Base-by-base conservation (phyloP, 495 filamentous ascomycete species). In the Chlorociboria aeruginascens region DNA sequence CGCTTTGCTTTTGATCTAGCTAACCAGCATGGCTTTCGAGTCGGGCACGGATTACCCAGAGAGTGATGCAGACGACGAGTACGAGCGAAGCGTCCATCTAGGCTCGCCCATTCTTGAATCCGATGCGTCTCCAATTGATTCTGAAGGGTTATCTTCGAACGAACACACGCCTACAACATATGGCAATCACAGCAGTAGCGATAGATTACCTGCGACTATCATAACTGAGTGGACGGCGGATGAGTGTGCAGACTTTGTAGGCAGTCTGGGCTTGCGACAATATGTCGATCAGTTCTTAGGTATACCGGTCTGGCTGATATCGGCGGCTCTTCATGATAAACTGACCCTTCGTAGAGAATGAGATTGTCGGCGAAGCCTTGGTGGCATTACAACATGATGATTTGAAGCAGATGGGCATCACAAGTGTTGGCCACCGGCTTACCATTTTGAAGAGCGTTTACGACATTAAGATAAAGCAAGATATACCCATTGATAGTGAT, bases 401-500 rank as follows among this genome's bases (percentile, higher is more conserved):
- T 58, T 68, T 98, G 60, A 94, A 89, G 64, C 83, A 94, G 60
- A 90, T 98, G 79, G 88, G 87, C 34, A 82, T 98, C 54, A 69
- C 71, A 44, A 95, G 90, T 63, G 85, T 95, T 33, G 92, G 92
- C 3, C 92, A 98, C 65, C 82, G 92, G 28, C 72, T 98, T 50
- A 95, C 89, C 2, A 92, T 98, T 36, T 72, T 98, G 41, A 96
- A 95, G 67, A 84, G 76, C 52, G 86, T 97, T 32, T 98, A 95
- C 64, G 89, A 96, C 59, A 78, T 88, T 53, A 98, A 98, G 68
- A 78, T 89, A 56, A 85, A 84, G 51, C 87, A 96, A 60, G 84
- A 88, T 56, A 77, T 98, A 48, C 83, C 86, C 3, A 81, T 95
- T 50, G 92, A 97, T 52, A 76, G 82, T 20, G 92, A 94, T 54